phyloP scores from a whole-genome alignment of 768 basidiomycete species.

The Polyporus arcularius region DNA sequence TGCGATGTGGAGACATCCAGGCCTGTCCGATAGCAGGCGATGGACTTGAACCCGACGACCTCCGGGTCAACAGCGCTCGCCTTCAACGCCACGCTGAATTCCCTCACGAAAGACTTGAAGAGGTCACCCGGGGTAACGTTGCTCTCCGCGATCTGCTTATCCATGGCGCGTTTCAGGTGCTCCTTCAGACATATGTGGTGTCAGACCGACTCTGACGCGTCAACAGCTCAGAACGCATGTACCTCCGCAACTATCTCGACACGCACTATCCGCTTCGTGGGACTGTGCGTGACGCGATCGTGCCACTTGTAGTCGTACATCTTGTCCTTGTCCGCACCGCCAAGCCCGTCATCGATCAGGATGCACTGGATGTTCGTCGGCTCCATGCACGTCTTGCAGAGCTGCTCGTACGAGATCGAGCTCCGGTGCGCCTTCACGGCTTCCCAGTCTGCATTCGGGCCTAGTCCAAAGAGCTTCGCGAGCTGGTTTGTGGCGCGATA shows the following conservation, averaged over 20 bases:
- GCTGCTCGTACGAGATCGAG: slow-evolving; percentile 48
- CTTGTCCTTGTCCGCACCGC: slow-evolving; percentile 40
- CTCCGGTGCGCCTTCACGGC: slow-evolving; percentile 51
- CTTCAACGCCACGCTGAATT: slow-evolving; percentile 40
- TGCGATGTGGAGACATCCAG: slow-evolving; percentile 46
- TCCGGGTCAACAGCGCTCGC: slow-evolving; percentile 42
- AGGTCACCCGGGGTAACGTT: slow-evolving; percentile 12
- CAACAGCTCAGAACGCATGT: slow-evolving; percentile 4
- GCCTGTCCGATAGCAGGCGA: slow-evolving; percentile 78
- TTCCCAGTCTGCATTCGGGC: slow-evolving; percentile 51
- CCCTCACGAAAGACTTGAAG: slow-evolving; percentile 27
- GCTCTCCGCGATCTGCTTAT: slow-evolving; percentile 10
- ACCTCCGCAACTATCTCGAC: slow-evolving; percentile 78
- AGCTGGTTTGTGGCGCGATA: slow-evolving; percentile 60
- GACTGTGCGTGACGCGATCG: slow-evolving; percentile 53
- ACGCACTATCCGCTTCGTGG: slow-evolving; percentile 63
- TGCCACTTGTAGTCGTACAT: slow-evolving; percentile 63
- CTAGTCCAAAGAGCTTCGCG: slow-evolving; percentile 47
- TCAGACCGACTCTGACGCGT: background rate
- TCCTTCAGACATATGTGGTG: slow-evolving; percentile 6
- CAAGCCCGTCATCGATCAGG: slow-evolving; percentile 74
- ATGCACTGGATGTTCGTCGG: slow-evolving; percentile 64
- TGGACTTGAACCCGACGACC: slow-evolving; percentile 74
- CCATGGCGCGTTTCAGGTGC: slow-evolving; percentile 28
- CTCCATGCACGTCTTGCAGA: slow-evolving; percentile 59